Evolutionary conservation across 106 monocot species (phyloP), one percentile per base, ranked within the genome.

Genomic region (Dioscorea zingiberensis): DNA sequence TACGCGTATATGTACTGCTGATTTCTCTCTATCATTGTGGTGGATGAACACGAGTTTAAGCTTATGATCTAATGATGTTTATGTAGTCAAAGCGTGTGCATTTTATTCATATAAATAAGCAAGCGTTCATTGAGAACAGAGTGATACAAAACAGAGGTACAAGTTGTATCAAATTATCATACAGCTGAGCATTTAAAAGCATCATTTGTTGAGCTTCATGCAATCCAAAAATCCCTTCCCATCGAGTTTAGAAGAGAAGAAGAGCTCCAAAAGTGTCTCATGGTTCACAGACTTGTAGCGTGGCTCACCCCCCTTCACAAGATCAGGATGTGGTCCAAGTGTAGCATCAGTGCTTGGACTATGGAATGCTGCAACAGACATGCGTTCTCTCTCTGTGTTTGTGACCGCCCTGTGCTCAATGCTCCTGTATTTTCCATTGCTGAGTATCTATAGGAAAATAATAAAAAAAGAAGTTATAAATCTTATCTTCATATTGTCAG

Each of bases 201-300:
- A 38, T 74, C 32, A 68, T 25, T 24, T 47, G 15, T 38, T 18
- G 26, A 79, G 56, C 66, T 79, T 83, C 71, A 87, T 76, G 26
- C 56, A 23, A 55, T 80, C 76, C 55, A 87, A 66, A n/a, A 70
- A 47, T 9, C 63, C 75, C 57, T 80, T 88, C 18, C 81, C 87
- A 2, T 75, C 74, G 0, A 76, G 75, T 59, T 75, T 88, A 3
- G 26, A 18, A 11, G 77, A 49, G 7, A 81, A 73, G 63, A 60
- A 54, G 21, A 74, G 63, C 64, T 59, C 80, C 51, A 64, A 25
- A 49, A 54, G 82, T 1, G 69, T 49, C 13, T 63, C 54, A 57
- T 64, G 45, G 54, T 24, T 65, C 48, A 85, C 0, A 2, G 55
- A 71, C 65, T 23, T 78, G 29, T 81, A 84, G 8, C 26, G 28